Percentiles rank a stretch among this genome's conserved stretches.
phyloP scores from a whole-genome alignment of 208 protist genomes.

The Trichomonas vaginalis region DNA sequence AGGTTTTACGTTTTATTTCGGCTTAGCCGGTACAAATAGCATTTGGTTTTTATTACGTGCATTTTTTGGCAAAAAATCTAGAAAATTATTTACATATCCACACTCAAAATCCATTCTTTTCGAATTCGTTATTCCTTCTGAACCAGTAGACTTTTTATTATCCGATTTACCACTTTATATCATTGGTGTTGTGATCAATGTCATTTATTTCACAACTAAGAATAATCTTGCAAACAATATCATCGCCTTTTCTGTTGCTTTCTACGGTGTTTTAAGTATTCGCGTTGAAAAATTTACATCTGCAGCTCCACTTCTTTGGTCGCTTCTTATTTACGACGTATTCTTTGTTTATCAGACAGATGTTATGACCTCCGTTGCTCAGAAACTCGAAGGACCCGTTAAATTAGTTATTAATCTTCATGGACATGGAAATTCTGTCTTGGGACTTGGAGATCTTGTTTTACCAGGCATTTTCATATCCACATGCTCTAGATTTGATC shows the following conservation, averaged over 20 bases:
- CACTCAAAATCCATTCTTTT: not conserved
- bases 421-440: not conserved
- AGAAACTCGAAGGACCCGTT: not conserved
- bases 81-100: not conserved
- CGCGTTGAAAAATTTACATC: not conserved
- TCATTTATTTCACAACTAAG: not conserved
- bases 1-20: not conserved
- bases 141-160: not conserved
- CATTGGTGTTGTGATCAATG: not conserved
- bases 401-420: not conserved
- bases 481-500: not conserved
- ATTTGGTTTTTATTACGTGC: slow-evolving; percentile 3
- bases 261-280: not conserved
- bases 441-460: not conserved
- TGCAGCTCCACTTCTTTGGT: not conserved
- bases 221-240: not conserved
- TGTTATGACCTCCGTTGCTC: not conserved
- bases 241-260: not conserved
- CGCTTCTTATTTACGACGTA: not conserved
- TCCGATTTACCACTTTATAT: not conserved
- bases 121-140: not conserved
- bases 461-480: not conserved
- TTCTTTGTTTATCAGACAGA: slow-evolving; percentile 7
- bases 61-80: not conserved
- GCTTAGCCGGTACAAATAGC: not conserved